Percentiles rank a stretch among this genome's conserved stretches.
These are phyloP conservation scores for Prunus persica DNA, from an alignment of 306 rosid species.

Conservation along the genomic window Prunus_persica_NCBIv2 NC_034014.1:30584001-30584500, in stretches of 20 bases:
- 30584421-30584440: slow-evolving; percentile 36
- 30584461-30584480: slow-evolving; percentile 42
- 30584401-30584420: slow-evolving; percentile 5
- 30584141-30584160: background rate
- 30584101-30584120: background rate
- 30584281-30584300: slow-evolving; percentile 29
- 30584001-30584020: no score
- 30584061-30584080: no score
- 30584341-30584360: slow-evolving; percentile 68
- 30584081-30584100: no score
- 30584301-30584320: slow-evolving; percentile 65
- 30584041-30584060: no score
- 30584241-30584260: slow-evolving; percentile 7
- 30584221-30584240: slow-evolving; percentile 13
- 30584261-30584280: slow-evolving; percentile 38
- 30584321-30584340: slow-evolving; percentile 63
- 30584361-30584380: slow-evolving; percentile 82
- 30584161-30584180: no score
- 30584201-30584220: background rate
- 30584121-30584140: background rate
- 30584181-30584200: background rate
- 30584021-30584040: no score
- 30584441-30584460: slow-evolving; percentile 40
- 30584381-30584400: slow-evolving; percentile 58
- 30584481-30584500: slow-evolving; percentile 30